Conservation (phyloP, 352 stramenopile genomes). For the Pelagophyceae sp. region DNA sequence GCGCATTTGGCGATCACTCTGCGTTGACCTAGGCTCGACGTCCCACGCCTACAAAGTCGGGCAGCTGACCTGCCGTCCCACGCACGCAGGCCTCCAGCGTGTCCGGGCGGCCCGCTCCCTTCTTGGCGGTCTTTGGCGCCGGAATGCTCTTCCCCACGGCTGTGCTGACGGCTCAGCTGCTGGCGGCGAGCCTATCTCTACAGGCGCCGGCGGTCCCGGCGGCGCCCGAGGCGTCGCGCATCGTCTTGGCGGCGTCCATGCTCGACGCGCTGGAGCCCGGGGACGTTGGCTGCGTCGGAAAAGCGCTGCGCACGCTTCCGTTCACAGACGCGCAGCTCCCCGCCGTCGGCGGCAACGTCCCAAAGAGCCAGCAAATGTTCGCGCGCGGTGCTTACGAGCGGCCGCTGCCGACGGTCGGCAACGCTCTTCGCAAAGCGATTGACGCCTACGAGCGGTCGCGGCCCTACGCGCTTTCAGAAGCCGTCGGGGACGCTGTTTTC, state of each 20-base stretch:
- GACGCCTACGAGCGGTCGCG: not conserved
- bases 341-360: conserved; percentile 3
- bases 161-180: not conserved
- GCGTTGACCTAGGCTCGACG: no score
- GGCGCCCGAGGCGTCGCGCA: not conserved
- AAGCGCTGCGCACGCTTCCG: not conserved
- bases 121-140: no score
- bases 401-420: conserved; percentile 1
- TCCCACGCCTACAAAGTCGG: no score
- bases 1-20: no score
- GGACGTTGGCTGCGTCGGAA: not conserved
- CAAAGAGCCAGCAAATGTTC: not conserved
- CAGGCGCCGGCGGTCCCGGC: not conserved
- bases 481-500: not conserved
- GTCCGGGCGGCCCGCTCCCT: no score
- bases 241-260: not conserved
- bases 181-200: no score
- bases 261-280: not conserved
- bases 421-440: not conserved
- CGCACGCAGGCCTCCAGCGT: no score
- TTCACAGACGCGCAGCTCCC: conserved; percentile 4
- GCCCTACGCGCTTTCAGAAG: not conserved
- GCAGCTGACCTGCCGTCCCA: no score
- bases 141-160: not conserved
- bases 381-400: not conserved